Conservation (phyloP, 108 stramenopile genomes). For the Stephanodiscus triporus region DNA sequence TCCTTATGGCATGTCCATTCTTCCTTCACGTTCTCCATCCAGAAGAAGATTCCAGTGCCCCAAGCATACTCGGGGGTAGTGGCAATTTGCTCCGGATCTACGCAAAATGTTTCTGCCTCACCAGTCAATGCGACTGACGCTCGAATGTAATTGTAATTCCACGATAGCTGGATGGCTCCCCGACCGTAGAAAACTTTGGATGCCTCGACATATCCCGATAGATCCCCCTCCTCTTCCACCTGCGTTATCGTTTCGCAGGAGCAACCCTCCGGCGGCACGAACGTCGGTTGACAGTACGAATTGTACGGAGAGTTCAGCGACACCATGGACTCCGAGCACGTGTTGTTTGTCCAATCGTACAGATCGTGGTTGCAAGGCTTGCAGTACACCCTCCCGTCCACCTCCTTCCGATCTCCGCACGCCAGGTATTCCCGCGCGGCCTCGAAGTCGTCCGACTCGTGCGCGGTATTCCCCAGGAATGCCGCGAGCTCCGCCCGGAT, state of each 20-base stretch:
- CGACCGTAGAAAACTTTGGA: slow-evolving; percentile 41
- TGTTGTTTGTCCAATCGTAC: slow-evolving; percentile 25
- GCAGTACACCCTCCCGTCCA: slow-evolving; percentile 40
- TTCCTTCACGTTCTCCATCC: slow-evolving; percentile 52
- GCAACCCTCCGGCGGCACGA: slow-evolving; percentile 38
- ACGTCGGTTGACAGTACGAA: slow-evolving; percentile 29
- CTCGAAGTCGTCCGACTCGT: slow-evolving; percentile 45
- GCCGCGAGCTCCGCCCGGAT: slow-evolving; percentile 32
- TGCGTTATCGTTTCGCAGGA: slow-evolving; percentile 33
- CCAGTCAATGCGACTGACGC: slow-evolving; percentile 33
- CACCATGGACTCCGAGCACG: slow-evolving; percentile 22
- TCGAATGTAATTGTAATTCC: slow-evolving; percentile 45
- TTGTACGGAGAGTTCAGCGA: slow-evolving; percentile 34
- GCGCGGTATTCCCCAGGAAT: slow-evolving; percentile 47
- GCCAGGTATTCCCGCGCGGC: slow-evolving; percentile 46
- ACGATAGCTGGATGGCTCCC: slow-evolving; percentile 34
- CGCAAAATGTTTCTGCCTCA: slow-evolving; percentile 30
- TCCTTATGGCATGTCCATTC: slow-evolving; percentile 52
- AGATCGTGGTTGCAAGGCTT: slow-evolving; percentile 37
- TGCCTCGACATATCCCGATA: slow-evolving; percentile 37
- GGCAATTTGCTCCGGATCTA: slow-evolving; percentile 30
- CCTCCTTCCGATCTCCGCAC: slow-evolving; percentile 38
- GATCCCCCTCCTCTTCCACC: slow-evolving; percentile 23
- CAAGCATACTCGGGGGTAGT: slow-evolving; percentile 35
- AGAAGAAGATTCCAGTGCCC: slow-evolving; percentile 42